Conservation (phyloP, 2,329 filamentous ascomycete genomes). For the Pseudogymnoascus sp. region DNA sequence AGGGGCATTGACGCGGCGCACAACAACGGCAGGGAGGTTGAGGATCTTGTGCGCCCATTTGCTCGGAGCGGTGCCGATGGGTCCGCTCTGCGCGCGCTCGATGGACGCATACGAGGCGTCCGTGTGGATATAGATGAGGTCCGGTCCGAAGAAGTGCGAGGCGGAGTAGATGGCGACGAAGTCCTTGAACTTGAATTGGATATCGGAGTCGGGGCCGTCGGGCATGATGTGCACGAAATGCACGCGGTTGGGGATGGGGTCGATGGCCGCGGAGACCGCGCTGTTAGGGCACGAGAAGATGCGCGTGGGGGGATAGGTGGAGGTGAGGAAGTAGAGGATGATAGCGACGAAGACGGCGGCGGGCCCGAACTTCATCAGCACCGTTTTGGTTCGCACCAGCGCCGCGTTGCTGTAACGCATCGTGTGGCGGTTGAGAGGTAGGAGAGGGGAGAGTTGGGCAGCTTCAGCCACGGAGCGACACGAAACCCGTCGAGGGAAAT, state of each 20-base stretch:
- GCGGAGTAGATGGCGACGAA: constrained; percentile 25
- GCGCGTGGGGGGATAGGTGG: neutral
- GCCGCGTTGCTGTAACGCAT: neutral
- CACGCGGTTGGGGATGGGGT: constrained; percentile 22
- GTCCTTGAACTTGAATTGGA: constrained; percentile 20
- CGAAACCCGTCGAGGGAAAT: neutral
- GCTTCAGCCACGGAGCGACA: neutral
- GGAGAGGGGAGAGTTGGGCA: neutral
- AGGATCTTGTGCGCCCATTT: constrained; percentile 22
- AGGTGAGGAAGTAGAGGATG: neutral
- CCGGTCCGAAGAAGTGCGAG: constrained; percentile 18
- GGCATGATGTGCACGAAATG: constrained; percentile 24
- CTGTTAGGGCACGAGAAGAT: neutral
- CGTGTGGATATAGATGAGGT: constrained; percentile 25
- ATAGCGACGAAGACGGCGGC: neutral
- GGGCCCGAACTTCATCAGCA: neutral
- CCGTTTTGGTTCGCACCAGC: neutral
- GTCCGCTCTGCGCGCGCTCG: constrained; percentile 11
- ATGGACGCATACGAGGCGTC: constrained; percentile 17
- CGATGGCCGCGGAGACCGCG: neutral
- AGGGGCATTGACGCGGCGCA: constrained; percentile 19
- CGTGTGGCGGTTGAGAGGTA: neutral
- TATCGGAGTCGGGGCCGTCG: constrained; percentile 12
- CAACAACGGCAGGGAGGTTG: constrained; percentile 16
- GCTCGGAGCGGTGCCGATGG: constrained; percentile 10